Evolutionary conservation across 2,329 filamentous ascomycete species (phyloP), one percentile per base, ranked within the genome.

Genomic region (Claviceps capensis): DNA sequence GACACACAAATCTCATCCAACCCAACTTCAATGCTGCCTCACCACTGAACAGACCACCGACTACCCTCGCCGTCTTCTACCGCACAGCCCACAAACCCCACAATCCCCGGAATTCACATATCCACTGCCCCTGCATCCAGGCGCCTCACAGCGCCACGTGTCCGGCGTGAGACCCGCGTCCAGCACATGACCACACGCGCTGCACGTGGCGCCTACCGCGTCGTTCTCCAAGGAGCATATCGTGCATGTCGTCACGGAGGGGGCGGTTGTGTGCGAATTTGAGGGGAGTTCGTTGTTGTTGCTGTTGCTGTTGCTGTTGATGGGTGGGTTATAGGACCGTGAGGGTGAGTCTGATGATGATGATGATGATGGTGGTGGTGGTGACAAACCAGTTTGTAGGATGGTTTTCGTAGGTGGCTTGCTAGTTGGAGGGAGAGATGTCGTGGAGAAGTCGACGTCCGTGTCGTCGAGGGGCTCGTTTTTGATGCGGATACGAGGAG

Each of bases 51-150:
- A n/a, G n/a, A 13, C 11, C 16, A 38, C 37, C 13, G 36, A 47
- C 50, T 43, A 17, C 5, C 16, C 17, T 13, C n/a, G 19, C 58
- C 59, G 67, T 57, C 65, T 69, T 57, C 65, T 67, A 17, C 82
- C 82, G 62, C 86, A 91, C 5, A 86, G 66, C 3, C 85, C 85
- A 63, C 86, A 91, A 0, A 81, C 63, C 6, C 81, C 83, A 56
- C 74, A 80, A 63, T 90, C 85, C 1, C 76, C 79, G 11, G 83
- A 74, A 60, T 90, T 91, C 50, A 82, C 61, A 62, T 88, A 91
- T 19, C 60, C 54, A 46, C 73, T 77, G 13, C 67, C 72, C 54
- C 66, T 67, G 62, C 86, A 91, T 2, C 67, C 57, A 3, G 64
- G 61, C 56, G 74, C 78, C 44, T 62, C 64, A 62, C 86, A 91